Conservation (phyloP, 805 yeast genomes). For the Wickerhamomyces queroliae region DNA sequence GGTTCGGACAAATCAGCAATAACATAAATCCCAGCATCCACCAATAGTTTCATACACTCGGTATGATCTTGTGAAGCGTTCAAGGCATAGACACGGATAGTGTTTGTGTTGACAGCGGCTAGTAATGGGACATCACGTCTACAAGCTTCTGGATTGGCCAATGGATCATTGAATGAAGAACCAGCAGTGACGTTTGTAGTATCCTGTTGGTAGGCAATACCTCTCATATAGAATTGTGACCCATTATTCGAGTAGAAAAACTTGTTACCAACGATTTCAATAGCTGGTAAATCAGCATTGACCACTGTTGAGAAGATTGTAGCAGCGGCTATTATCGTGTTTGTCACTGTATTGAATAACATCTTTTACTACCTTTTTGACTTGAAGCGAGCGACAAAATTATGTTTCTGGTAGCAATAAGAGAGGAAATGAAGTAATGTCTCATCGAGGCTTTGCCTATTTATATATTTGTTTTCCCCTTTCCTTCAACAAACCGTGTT, state of each 20-base stretch:
- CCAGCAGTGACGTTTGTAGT: conserved; percentile 42
- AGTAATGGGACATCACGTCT: conserved; percentile 71
- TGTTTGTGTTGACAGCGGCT: conserved; percentile 56
- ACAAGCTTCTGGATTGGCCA: conserved; percentile 58
- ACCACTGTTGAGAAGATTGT: conserved; percentile 21
- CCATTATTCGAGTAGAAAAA: conserved; percentile 75
- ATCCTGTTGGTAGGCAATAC: conserved; percentile 77
- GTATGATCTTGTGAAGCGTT: conserved; percentile 60
- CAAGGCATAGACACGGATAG: conserved; percentile 71
- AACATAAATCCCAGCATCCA: conserved; percentile 74
- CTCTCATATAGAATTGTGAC: conserved; percentile 70
- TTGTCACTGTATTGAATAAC: conserved; percentile 27
- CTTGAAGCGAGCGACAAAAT: no score
- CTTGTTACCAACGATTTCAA: conserved; percentile 73
- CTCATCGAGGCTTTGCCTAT: no score
- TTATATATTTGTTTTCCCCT: no score
- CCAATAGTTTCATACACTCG: conserved; percentile 59
- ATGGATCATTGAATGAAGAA: conserved; percentile 56
- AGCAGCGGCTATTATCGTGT: conserved; percentile 29
- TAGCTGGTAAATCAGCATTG: conserved; percentile 48
- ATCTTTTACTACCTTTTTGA: conserved; percentile 13
- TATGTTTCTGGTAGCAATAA: no score
- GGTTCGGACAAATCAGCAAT: conserved; percentile 79
- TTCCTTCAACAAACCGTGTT: no score
- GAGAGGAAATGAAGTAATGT: no score